A percentile compares a stretch with the other conserved stretches of the same genome.
These are phyloP conservation scores for Mycosarcoma maydis DNA, from an alignment of 1,284 basidiomycete genomes.

Conservation along the genomic window DNA sequence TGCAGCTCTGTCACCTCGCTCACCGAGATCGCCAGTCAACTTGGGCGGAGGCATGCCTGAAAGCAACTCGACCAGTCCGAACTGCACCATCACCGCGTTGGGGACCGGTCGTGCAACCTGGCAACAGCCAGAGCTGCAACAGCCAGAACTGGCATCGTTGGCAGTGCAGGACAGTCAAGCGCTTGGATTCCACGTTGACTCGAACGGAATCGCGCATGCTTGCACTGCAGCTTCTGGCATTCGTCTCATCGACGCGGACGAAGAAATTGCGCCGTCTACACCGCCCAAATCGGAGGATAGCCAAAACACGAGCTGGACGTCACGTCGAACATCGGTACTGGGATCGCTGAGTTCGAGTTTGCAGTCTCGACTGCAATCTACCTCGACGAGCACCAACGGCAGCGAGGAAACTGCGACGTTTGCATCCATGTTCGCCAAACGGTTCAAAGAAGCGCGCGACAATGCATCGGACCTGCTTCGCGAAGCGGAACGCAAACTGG, in stretches of 20 bases:
- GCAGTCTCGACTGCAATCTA: not conserved
- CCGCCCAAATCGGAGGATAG: slow-evolving; percentile 9
- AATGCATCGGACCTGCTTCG: slow-evolving; percentile 33
- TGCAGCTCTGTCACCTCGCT: slow-evolving; percentile 24
- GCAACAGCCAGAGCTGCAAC: not conserved
- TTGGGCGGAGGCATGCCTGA: no score
- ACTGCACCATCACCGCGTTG: not conserved
- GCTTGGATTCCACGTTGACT: slow-evolving; percentile 28
- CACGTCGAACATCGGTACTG: slow-evolving; percentile 17
- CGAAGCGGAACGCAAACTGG: slow-evolving; percentile 37
- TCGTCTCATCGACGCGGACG: not conserved
- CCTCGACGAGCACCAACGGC: no score
- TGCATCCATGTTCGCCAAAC: slow-evolving; percentile 23
- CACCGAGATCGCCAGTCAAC: slow-evolving; percentile 26
- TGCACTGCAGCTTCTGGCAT: not conserved
- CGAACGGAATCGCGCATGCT: slow-evolving; percentile 18
- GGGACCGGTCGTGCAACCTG: no score
- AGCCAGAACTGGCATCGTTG: slow-evolving; percentile 1
- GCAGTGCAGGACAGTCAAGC: slow-evolving; percentile 8
- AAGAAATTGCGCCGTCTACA: slow-evolving; percentile 8
- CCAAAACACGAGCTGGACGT: slow-evolving; percentile 1
- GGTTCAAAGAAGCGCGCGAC: slow-evolving; percentile 27
- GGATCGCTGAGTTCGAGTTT: slow-evolving; percentile 13
- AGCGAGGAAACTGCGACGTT: slow-evolving; percentile 1
- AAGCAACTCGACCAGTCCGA: not conserved